Evolutionary conservation across 1,139 yeast species (phyloP), one percentile per base, ranked within the genome.

Genomic region (Hansenula anomala): DNA sequence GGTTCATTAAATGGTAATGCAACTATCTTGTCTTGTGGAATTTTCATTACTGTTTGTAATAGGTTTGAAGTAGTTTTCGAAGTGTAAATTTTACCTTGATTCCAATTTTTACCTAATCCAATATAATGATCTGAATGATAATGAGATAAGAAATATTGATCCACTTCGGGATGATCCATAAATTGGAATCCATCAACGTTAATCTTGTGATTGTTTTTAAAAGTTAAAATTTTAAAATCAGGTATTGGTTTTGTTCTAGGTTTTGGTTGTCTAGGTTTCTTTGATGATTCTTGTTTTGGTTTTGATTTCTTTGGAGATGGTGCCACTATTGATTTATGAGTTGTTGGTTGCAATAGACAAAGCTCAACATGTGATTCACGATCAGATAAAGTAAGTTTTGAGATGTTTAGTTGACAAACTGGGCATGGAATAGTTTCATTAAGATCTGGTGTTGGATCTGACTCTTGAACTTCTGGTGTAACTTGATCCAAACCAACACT

Each of bases 81-180:
- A 48, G 95, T 84, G 50, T 79, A 86, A 3, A 90, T 77, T 10
- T 67, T 65, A 0, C 83, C 80, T 30, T 75, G 72, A 36, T 73
- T 63, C 97, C 97, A 92, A 28, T 73, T 69, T 51, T 84, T 84
- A 4, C 80, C 66, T 17, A 92, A 63, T 0, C 97, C 97, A 4
- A 88, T 89, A 55, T 92, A 92, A 58, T 92, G 98, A 58, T 92
- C 98, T 0, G 95, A 69, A 59, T 92, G 98, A 61, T 86, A 90
- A 63, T 92, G 98, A 1, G 90, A 74, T 28, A 84, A 61, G 43
- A 83, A 75, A 58, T 82, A 83, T 35, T 70, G 67, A 11, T 58
- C 47, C 10, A 81, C 73, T 4, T 56, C 55, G 0, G 63, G 65
- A 46, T 78, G 67, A 0, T 73, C 67, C 6, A 70, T 67, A 55